A percentile compares a stretch with the other conserved stretches of the same genome.
Evolutionary conservation across 306 rosid genomes (phyloP).

Genomic region (Vigna mungo): DNA sequence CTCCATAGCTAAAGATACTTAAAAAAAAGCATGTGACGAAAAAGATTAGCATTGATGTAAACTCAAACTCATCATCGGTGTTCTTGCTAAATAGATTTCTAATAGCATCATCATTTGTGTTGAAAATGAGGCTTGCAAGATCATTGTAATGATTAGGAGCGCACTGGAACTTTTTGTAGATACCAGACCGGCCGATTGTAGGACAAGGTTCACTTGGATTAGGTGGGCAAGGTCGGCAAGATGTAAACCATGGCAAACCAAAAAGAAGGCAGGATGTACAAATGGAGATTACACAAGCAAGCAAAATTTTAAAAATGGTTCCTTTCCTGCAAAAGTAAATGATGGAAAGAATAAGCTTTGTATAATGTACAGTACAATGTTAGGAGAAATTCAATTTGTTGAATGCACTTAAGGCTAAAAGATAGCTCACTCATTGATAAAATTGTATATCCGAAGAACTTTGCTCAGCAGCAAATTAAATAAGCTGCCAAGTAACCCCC

Average conservation of each 20-base stretch:
- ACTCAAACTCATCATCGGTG: conserved; percentile 73
- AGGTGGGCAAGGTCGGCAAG: conserved; percentile 82
- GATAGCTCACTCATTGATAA: conserved; percentile 75
- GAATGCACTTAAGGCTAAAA: conserved; percentile 18
- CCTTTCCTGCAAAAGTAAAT: conserved; percentile 73
- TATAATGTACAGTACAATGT: conserved; percentile 19
- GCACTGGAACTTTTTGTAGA: conserved; percentile 96
- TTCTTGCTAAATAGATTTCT: conserved; percentile 80
- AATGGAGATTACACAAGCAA: conserved; percentile 76
- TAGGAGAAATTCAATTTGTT: conserved; percentile 29
- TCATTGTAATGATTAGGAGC: conserved; percentile 78
- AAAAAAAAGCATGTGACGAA: conserved; percentile 73
- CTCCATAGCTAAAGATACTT: conserved; percentile 84
- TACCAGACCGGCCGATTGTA: conserved; percentile 95
- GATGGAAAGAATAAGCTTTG: conserved; percentile 40
- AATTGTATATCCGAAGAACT: conserved; percentile 79
- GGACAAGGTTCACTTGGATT: conserved; percentile 86
- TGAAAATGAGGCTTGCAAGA: conserved; percentile 97
- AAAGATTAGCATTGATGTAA: conserved; percentile 65
- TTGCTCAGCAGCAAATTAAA: conserved; percentile 70
- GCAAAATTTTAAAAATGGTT: conserved; percentile 62
- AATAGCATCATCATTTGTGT: conserved; percentile 95
- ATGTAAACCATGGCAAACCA: conserved; percentile 89
- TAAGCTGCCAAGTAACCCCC: conserved; percentile 89
- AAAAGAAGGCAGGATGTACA: conserved; percentile 91